Conservation (phyloP, 2,329 filamentous ascomycete species). For the Ceratocystis alfenasii region DNA sequence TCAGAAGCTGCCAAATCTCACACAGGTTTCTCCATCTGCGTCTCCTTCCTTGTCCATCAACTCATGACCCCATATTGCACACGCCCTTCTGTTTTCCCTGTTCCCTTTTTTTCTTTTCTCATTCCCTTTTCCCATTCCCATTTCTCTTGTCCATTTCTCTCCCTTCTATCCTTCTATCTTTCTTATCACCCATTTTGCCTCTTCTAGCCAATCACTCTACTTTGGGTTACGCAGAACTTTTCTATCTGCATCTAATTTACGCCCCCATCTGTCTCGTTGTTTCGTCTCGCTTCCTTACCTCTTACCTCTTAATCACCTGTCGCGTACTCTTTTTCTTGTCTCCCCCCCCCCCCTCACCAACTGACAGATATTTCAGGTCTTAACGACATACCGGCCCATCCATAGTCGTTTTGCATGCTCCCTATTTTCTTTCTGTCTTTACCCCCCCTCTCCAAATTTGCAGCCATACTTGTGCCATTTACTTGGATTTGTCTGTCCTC, state of each 20-base stretch:
- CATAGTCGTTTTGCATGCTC: neutral
- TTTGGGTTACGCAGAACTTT: constrained; percentile 3
- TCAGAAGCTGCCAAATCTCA: constrained; percentile 11
- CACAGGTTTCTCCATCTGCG: neutral
- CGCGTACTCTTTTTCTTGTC: constrained; percentile 5
- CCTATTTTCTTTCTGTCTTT: neutral
- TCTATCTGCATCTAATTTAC: constrained; percentile 5
- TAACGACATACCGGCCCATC: neutral
- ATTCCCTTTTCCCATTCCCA: neutral
- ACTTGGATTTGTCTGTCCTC: neutral
- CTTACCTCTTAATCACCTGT: neutral
- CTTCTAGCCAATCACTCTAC: neutral
- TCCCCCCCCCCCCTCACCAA: neutral
- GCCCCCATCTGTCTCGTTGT: neutral
- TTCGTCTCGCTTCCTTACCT: neutral
- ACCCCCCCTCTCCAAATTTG: neutral
- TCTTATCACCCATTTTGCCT: neutral
- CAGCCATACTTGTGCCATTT: neutral
- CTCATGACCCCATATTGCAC: neutral
- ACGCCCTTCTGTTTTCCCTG: neutral
- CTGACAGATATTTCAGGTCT: neutral
- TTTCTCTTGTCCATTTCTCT: neutral
- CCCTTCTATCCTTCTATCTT: neutral
- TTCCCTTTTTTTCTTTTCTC: neutral
- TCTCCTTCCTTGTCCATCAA: neutral